Base-by-base conservation (phyloP, 2,329 filamentous ascomycete species). In the Aspergillus sergii region DNA sequence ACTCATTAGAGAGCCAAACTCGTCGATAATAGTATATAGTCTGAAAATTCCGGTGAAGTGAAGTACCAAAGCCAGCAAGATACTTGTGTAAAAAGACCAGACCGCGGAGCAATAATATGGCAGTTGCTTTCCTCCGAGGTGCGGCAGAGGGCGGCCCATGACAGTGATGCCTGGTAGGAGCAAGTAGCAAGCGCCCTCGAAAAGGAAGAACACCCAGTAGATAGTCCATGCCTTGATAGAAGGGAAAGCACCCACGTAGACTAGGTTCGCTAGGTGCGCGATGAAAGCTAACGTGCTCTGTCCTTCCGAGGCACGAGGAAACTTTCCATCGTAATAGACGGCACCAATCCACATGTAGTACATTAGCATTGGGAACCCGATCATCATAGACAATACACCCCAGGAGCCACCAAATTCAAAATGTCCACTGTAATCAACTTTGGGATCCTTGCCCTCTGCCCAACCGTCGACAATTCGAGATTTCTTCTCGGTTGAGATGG, bases 261-360 rank as follows among this genome's bases (percentile, higher is more conserved):
- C 88, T 65, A 97, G 83, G 66, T 89, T 74, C 68, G 81, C 85
- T 76, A 98, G 79, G 68, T 96, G 89, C 62, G 83, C 79, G 60
- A 86, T 83, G 76, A 97, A 98, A 21, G 94, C 89, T 14, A 74
- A 69, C 75, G 87, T 87, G 69, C 84, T 89, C 82, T 96, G 85
- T 48, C 86, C 91, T 50, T 86, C 76, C 2, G 81, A 80, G 1
- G 88, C 91, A 50, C 82, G 80, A 19, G 95, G 95, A 58, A 96
- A 84, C 67, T 91, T 89, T 70, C 94, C 94, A 75, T 93, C 83
- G 81, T 97, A 99, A 81, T 94, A 97, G 57, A 90, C 94, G 39
- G 94, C 91, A 57, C 95, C 95, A 78, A 96, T 89, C 94, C 94
- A 98, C 94, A 99, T 97, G 82, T 97, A 98, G 86, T 92, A 97